A percentile compares a stretch with the other conserved stretches of the same genome.
These are phyloP conservation scores for Anisodus tanguticus DNA, from an alignment of 257 asterid species.

Conservation along the genomic window DNA sequence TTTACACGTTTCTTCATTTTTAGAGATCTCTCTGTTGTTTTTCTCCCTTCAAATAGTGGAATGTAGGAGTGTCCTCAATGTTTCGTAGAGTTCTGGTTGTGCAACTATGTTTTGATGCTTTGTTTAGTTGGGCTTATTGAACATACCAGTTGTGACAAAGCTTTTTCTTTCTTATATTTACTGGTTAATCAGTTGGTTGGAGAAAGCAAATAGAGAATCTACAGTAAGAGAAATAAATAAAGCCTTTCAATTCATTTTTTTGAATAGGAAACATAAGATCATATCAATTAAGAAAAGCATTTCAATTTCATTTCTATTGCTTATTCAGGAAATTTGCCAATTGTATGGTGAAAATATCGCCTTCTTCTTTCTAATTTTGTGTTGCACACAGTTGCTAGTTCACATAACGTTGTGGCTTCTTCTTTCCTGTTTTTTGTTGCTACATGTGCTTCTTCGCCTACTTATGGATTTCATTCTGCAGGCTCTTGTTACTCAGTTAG, in stretches of 20 bases:
- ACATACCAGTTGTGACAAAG: neutral
- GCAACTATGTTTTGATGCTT: neutral
- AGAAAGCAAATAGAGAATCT: conserved; percentile 14
- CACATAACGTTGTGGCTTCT: conserved; percentile 15
- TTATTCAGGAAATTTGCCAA: neutral
- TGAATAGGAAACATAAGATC: too few relatives aligned
- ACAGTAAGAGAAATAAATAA: too few relatives aligned
- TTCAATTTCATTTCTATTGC: neutral
- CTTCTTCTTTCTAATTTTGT: conserved; percentile 2
- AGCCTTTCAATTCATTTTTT: neutral
- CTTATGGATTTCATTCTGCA: conserved; percentile 35
- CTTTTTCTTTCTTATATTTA: neutral
- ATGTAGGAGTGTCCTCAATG: neutral
- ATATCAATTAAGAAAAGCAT: neutral
- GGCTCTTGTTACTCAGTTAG: conserved; percentile 80
- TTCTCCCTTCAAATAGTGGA: neutral
- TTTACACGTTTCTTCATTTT: neutral
- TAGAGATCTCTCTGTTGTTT: neutral
- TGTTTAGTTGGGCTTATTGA: neutral
- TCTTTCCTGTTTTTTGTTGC: neutral
- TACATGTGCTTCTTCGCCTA: neutral
- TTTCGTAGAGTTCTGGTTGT: neutral
- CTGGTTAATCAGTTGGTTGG: neutral
- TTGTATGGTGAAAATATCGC: neutral
- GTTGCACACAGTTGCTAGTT: neutral